These are phyloP conservation scores for Saitozyma podzolica DNA, from an alignment of 768 basidiomycete genomes.

Conservation along the genomic window DNA sequence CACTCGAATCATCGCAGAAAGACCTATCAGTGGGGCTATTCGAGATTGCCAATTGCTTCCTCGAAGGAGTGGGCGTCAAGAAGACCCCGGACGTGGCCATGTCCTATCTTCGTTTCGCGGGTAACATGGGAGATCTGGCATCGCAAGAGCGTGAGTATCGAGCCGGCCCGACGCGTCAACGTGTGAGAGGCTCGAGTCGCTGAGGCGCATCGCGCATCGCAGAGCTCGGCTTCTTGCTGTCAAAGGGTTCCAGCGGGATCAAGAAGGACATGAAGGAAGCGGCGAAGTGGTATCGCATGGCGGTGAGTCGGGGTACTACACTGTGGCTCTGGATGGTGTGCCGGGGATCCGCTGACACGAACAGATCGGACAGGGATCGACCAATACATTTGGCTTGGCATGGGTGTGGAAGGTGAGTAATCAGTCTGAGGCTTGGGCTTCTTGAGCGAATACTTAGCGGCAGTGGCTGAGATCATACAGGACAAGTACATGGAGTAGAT, in stretches of 20 bases:
- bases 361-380: constrained; percentile 40
- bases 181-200: background rate
- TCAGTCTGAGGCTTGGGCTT: background rate
- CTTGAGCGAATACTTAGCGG: background rate
- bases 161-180: no score
- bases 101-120: constrained; percentile 45
- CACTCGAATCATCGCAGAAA: constrained; percentile 15
- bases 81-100: constrained; percentile 44
- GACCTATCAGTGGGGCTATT: constrained; percentile 48
- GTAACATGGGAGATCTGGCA: constrained; percentile 47
- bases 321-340: background rate
- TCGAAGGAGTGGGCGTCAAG: constrained; percentile 49
- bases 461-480: constrained; percentile 11
- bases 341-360: background rate
- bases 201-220: background rate
- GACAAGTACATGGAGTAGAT: constrained; percentile 38
- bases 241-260: constrained; percentile 43
- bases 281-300: constrained; percentile 51
- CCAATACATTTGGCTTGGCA: constrained; percentile 41
- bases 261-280: constrained; percentile 53
- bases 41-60: constrained; percentile 49
- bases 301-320: constrained; percentile 28
- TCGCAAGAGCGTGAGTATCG: constrained; percentile 47
- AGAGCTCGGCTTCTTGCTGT: constrained; percentile 50
- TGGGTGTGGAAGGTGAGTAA: constrained; percentile 51